Evolutionary conservation across 2,329 filamentous ascomycete species (phyloP).

Genomic region (Aspergillus oerlinghausenensis): DNA sequence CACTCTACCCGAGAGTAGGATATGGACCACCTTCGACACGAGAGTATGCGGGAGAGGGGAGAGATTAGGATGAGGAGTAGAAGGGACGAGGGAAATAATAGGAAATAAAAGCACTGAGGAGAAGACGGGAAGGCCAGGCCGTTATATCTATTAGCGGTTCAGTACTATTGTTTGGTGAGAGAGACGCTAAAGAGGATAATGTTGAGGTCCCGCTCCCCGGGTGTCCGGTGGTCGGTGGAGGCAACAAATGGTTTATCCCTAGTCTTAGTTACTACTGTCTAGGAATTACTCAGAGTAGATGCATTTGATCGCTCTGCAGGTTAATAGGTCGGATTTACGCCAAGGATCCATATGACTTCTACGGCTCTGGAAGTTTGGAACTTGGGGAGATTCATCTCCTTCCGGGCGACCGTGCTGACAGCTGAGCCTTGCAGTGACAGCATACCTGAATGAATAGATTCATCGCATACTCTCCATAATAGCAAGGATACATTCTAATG

Average conservation of each 20-base stretch:
- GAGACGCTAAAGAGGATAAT: slow-evolving; percentile 2
- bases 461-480: neutral
- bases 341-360: neutral
- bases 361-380: neutral
- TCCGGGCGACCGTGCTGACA: slow-evolving; percentile 8
- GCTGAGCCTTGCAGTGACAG: neutral
- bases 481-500: neutral
- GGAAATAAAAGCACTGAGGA: slow-evolving; percentile 1
- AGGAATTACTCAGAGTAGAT: neutral
- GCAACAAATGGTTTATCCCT: neutral
- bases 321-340: neutral
- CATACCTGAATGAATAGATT: neutral
- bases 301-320: neutral
- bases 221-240: slow-evolving; percentile 11
- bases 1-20: neutral
- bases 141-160: neutral
- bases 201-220: slow-evolving; percentile 20
- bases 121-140: slow-evolving; percentile 6
- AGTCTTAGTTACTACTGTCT: neutral
- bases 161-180: neutral
- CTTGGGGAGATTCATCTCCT: neutral
- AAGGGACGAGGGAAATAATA: slow-evolving; percentile 2
- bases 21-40: slow-evolving; percentile 1
- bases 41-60: neutral
- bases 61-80: neutral